phyloP scores from a whole-genome alignment of 164 flowering plant species.

The Taxillus chinensis region DNA sequence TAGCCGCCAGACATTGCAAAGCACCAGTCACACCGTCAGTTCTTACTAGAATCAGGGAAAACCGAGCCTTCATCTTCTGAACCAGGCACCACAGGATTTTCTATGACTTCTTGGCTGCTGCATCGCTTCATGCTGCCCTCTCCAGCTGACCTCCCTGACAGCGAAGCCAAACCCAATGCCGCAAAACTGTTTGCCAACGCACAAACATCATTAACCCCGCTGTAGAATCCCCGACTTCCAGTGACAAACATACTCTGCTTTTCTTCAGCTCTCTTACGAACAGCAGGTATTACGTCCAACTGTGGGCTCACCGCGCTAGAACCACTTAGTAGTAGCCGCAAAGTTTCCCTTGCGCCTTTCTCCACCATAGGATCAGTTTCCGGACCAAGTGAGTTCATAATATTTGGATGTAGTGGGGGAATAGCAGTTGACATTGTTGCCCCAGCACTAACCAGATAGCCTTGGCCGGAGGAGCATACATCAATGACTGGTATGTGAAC shows the following conservation, averaged over 20 bases:
- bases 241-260: conserved; percentile 21
- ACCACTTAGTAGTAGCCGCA: conserved; percentile 57
- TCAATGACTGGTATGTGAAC: conserved; percentile 88
- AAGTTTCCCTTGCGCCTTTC: conserved; percentile 81
- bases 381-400: conserved; percentile 43
- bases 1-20: too few species aligned
- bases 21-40: background rate
- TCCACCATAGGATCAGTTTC: conserved; percentile 57
- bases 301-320: conserved; percentile 43
- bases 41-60: conserved; percentile 7
- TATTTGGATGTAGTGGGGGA: conserved; percentile 46
- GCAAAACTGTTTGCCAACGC: conserved; percentile 33
- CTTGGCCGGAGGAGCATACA: conserved; percentile 88
- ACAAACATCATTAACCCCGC: conserved; percentile 33
- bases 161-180: conserved; percentile 32
- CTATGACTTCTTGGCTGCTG: conserved; percentile 6
- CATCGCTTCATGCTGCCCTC: conserved; percentile 3
- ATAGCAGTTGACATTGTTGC: conserved; percentile 48
- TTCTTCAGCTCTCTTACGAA: conserved; percentile 23
- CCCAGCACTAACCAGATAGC: conserved; percentile 86
- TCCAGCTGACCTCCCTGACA: conserved; percentile 15
- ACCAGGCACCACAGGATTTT: conserved; percentile 1
- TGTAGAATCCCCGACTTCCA: conserved; percentile 61
- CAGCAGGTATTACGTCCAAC: conserved; percentile 40
- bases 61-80: background rate